Conservation (phyloP, 2,329 filamentous ascomycete genomes). For the Exophiala alcalophila region DNA sequence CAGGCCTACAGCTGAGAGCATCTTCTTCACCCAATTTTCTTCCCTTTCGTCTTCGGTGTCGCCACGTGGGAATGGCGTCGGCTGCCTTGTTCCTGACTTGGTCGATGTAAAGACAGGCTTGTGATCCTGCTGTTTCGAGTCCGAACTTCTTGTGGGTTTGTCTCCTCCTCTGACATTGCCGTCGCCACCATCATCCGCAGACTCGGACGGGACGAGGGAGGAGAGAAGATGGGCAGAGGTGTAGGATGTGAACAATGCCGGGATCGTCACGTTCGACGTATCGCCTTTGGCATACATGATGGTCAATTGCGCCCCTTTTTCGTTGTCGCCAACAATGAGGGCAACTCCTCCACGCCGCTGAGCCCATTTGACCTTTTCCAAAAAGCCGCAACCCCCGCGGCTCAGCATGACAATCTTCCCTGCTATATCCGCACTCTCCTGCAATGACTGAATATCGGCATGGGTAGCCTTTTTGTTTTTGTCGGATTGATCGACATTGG, state of each 20-base stretch:
- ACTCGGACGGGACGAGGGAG: constrained; percentile 71
- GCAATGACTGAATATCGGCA: constrained; percentile 86
- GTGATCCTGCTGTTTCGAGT: constrained; percentile 21
- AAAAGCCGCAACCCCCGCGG: constrained; percentile 89
- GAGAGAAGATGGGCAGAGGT: constrained; percentile 92
- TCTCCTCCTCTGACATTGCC: constrained; percentile 33
- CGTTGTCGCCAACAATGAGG: constrained; percentile 90
- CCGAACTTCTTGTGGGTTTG: constrained; percentile 15
- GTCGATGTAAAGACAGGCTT: constrained; percentile 35
- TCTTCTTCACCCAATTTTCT: constrained; percentile 46
- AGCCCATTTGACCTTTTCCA: constrained; percentile 97
- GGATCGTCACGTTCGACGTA: constrained; percentile 91
- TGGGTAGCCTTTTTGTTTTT: constrained; percentile 51
- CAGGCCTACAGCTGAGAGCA: constrained; percentile 46
- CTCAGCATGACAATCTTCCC: constrained; percentile 91
- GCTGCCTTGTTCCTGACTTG: constrained; percentile 26
- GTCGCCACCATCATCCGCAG: constrained; percentile 59
- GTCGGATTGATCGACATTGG: constrained; percentile 31
- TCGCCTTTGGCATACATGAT: constrained; percentile 99
- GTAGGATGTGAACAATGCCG: constrained; percentile 89
- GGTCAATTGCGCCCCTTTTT: constrained; percentile 80
- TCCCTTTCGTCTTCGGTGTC: constrained; percentile 32
- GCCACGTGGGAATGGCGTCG: constrained; percentile 17
- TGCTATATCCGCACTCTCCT: constrained; percentile 86
- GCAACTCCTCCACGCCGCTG: constrained; percentile 85